phyloP scores from a whole-genome alignment of 495 filamentous ascomycete species.

The Aspergillus bertholletiae region DNA sequence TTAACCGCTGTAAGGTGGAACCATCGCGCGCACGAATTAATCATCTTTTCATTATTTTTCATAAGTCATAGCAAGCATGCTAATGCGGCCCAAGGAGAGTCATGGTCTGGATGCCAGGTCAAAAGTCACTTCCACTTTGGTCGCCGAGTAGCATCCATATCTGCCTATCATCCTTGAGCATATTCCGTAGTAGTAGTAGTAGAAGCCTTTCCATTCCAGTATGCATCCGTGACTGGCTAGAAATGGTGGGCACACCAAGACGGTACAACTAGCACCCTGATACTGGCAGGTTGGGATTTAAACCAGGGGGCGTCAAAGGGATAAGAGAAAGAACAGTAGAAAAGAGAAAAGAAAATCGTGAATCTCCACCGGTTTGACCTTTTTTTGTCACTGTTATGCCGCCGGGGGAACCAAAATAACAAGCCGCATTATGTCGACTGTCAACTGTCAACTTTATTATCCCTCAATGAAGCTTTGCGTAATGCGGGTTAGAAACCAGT shows the following conservation, averaged over 20 bases:
- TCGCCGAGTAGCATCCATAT: neutral
- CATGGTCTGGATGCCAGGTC: neutral
- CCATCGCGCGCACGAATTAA: too few species aligned
- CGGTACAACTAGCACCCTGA: too few species aligned
- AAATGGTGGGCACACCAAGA: neutral
- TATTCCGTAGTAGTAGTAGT: too few species aligned
- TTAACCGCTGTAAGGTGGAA: too few species aligned
- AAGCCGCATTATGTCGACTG: neutral
- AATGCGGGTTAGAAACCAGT: conserved; percentile 2
- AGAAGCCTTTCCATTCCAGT: too few species aligned
- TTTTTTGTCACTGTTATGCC: neutral
- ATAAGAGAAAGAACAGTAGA: neutral
- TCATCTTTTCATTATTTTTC: neutral
- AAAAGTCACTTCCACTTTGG: neutral
- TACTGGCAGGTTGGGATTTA: neutral
- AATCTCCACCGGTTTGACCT: too few species aligned
- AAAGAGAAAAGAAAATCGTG: neutral
- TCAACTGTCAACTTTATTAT: neutral
- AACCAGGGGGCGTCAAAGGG: neutral
- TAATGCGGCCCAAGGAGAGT: neutral
- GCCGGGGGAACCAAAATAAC: neutral
- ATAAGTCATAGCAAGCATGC: neutral
- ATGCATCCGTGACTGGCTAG: neutral
- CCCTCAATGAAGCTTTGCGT: neutral
- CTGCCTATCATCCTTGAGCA: neutral